Percentiles rank a stretch among this genome's conserved stretches.
Evolutionary conservation across 2,329 filamentous ascomycete genomes (phyloP).

Genomic region (Pseudogymnoascus sp.): DNA sequence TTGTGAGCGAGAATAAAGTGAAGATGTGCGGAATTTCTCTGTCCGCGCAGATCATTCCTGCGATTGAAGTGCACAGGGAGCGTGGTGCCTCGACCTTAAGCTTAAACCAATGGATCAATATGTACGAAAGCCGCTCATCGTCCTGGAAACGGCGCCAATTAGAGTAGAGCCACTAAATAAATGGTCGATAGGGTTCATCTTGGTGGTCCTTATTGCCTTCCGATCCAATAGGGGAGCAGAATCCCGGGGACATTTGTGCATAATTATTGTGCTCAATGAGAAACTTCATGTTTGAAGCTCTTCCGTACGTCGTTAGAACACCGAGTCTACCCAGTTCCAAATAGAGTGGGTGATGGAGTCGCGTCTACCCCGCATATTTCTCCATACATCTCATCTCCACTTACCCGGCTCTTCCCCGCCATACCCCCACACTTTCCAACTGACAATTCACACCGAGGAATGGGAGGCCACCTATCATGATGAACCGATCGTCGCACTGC

Average conservation of each 20-base stretch:
- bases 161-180: neutral
- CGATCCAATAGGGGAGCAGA: neutral
- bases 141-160: neutral
- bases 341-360: neutral
- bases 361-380: slow-evolving; percentile 2
- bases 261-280: neutral
- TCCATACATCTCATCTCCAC: neutral
- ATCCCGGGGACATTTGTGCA: neutral
- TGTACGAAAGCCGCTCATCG: neutral
- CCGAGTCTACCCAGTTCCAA: neutral
- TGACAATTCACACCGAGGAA: neutral
- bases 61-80: neutral
- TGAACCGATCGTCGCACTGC: neutral
- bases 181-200: neutral
- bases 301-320: neutral
- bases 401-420: neutral
- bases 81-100: neutral
- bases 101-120: neutral
- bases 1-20: slow-evolving; percentile 3
- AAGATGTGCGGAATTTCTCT: neutral
- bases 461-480: slow-evolving; percentile 2
- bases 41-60: neutral
- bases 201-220: neutral
- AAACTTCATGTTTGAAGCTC: neutral
- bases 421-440: neutral